Percentiles rank a stretch among this genome's conserved stretches.
Evolutionary conservation across 768 basidiomycete species (phyloP).

Genomic region (Amanita pallidorosea): DNA sequence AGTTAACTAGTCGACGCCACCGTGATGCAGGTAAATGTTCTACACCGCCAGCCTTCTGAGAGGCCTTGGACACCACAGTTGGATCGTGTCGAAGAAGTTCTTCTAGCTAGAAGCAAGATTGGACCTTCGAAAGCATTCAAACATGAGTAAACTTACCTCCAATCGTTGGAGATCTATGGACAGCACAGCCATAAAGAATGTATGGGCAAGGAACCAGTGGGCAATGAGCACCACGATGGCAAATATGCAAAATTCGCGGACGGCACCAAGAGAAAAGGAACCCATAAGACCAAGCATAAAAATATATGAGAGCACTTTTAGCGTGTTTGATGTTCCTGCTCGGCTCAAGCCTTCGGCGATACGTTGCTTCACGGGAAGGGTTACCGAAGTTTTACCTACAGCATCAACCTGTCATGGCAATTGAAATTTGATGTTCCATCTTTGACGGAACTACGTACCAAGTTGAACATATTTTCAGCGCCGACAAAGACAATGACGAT

Average conservation of each 20-base stretch:
- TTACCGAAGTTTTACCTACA: conserved; percentile 75
- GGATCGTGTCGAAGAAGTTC: conserved; percentile 75
- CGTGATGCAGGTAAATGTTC: conserved; percentile 31
- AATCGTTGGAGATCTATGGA: conserved; percentile 94
- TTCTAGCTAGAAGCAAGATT: conserved; percentile 43
- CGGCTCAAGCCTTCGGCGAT: conserved; percentile 85
- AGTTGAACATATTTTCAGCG: conserved; percentile 93
- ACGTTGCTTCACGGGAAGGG: conserved; percentile 81
- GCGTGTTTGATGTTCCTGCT: conserved; percentile 84
- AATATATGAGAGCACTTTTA: conserved; percentile 87
- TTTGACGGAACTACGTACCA: conserved; percentile 39
- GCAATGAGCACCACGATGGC: conserved; percentile 91
- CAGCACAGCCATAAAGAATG: conserved; percentile 89
- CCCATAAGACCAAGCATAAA: conserved; percentile 67
- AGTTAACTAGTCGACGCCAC: conserved; percentile 30
- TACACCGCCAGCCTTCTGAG: conserved; percentile 15
- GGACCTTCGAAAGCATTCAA: conserved; percentile 5
- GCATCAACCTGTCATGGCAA: conserved; percentile 60
- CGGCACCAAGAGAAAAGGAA: conserved; percentile 64
- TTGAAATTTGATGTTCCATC: conserved; percentile 8
- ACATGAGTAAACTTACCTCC: conserved; percentile 39
- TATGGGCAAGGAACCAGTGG: conserved; percentile 96
- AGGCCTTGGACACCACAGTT: conserved; percentile 35
- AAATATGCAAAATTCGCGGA: conserved; percentile 88
- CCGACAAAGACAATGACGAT: conserved; percentile 94